phyloP scores from a whole-genome alignment of 2,329 filamentous ascomycete genomes.

The Amauroascus verrucosus region DNA sequence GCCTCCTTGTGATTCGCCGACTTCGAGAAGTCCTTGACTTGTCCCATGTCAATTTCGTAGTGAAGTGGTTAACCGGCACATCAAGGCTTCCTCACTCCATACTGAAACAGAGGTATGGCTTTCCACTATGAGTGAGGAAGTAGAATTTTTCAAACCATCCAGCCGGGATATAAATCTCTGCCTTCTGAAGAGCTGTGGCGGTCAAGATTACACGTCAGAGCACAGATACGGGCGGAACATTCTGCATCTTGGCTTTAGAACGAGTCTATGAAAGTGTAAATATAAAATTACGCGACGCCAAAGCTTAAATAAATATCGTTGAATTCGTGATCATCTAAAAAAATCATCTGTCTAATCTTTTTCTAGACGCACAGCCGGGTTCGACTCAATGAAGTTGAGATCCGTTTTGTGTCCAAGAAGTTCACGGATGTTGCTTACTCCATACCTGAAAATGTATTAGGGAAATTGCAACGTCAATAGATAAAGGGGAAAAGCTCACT shows the following conservation, averaged over 20 bases:
- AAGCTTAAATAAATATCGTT: slow-evolving; percentile 2
- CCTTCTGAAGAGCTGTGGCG: slow-evolving; percentile 56
- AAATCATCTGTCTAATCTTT: slow-evolving; percentile 51
- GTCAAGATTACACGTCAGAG: slow-evolving; percentile 49
- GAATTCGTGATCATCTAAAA: slow-evolving; percentile 9
- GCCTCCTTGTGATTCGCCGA: neutral
- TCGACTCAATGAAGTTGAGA: slow-evolving; percentile 80
- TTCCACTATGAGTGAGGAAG: slow-evolving; percentile 36
- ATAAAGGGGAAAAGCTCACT: slow-evolving; percentile 45
- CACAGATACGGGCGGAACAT: slow-evolving; percentile 61
- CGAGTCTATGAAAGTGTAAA: neutral
- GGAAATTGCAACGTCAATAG: neutral
- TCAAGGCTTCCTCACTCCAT: slow-evolving; percentile 38
- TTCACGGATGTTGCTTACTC: slow-evolving; percentile 81
- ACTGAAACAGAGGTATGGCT: slow-evolving; percentile 19
- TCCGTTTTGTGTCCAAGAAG: slow-evolving; percentile 92
- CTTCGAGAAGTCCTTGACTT: neutral
- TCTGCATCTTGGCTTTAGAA: neutral
- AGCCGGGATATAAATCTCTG: slow-evolving; percentile 31
- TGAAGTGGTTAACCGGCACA: slow-evolving; percentile 26
- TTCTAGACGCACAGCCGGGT: slow-evolving; percentile 80
- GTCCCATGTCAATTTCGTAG: neutral
- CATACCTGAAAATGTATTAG: slow-evolving; percentile 39
- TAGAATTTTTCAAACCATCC: slow-evolving; percentile 26
- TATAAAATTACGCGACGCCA: neutral